Conservation (phyloP, 179 eudicot genomes). For the Heliamphora pulchella region DNA sequence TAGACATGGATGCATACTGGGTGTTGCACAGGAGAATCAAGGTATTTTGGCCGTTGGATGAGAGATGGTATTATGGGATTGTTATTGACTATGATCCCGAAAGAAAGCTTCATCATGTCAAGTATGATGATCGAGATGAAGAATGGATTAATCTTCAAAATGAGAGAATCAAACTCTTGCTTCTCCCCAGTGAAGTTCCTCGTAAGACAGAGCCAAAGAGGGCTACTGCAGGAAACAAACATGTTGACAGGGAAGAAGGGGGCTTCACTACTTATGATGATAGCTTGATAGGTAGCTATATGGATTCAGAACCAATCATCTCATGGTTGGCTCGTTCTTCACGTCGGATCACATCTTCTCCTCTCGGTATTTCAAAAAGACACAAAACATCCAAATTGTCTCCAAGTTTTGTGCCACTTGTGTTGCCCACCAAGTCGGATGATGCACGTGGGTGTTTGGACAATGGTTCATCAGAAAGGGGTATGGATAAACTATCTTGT, state of each 20-base stretch:
- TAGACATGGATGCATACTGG: constrained; percentile 65
- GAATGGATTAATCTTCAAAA: constrained; percentile 79
- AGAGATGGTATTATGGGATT: constrained; percentile 83
- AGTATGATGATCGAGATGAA: constrained; percentile 87
- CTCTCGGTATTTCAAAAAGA: constrained; percentile 38
- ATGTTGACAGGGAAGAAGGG: constrained; percentile 19
- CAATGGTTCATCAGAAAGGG: constrained; percentile 23
- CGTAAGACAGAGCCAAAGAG: constrained; percentile 29
- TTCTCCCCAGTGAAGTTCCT: constrained; percentile 79
- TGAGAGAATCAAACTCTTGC: constrained; percentile 79
- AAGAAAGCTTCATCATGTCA: constrained; percentile 66
- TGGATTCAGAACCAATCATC: constrained; percentile 82
- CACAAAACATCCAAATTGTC: constrained; percentile 30
- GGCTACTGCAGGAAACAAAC: constrained; percentile 21
- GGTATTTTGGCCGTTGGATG: constrained; percentile 91
- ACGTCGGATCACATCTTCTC: constrained; percentile 37
- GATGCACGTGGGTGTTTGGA: constrained; percentile 21
- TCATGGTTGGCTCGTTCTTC: constrained; percentile 73
- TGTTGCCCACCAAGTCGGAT: constrained; percentile 25
- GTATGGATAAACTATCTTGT: constrained; percentile 21
- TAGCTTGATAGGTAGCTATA: constrained; percentile 23
- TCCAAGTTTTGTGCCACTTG: constrained; percentile 23
- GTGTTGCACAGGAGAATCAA: constrained; percentile 67
- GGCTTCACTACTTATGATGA: constrained; percentile 29
- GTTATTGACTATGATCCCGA: constrained; percentile 60